Evolutionary conservation across 768 basidiomycete genomes (phyloP), one percentile per base, ranked within the genome.

Genomic region (Roridomyces roridus): DNA sequence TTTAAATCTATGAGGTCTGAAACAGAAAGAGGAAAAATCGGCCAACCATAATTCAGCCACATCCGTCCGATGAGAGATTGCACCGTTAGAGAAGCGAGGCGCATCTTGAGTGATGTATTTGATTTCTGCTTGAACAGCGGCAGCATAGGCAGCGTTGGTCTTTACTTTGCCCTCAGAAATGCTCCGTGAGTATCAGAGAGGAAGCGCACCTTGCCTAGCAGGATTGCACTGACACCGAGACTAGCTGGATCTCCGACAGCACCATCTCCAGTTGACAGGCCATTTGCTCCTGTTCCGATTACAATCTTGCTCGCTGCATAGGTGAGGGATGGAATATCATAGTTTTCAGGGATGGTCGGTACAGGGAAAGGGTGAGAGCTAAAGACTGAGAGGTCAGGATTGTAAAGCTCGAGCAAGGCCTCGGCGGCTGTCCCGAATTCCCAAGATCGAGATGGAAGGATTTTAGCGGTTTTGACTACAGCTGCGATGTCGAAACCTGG

Each of bases 221-320:
- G 46, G 1, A 79, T 70, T 0, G 79, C 80, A 44, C 71, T 72
- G n/a, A 81, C 77, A 9, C 80, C 81, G 55, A 82, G 66, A 51
- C 79, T 80, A 1, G 78, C 78, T 0, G 81, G 79, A 67, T 83
- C 81, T 0, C 76, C 77, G 0, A 74, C 74, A 3, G 80, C 76
- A 26, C 78, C 80, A 36, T 72, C 72, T 9, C 77, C 79, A 24
- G 74, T 59, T 3, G 67, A 62, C 17, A 82, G 57, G 0, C 65
- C 72, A 57, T 76, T 70, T 14, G 66, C 66, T 1, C 73, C 74
- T 1, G 65, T 64, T 0, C 74, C 78, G 20, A 81, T 50, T 0
- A 63, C 62, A 28, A 80, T 76, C 26, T 74, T 77, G n/a, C 64
- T 64, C 24, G 67, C 65, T 0, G 77, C 80, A 53, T 81, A 81